These are phyloP conservation scores for Hyphopichia buzzinii DNA, from an alignment of 1,139 yeast genomes.

Conservation along the genomic window DNA sequence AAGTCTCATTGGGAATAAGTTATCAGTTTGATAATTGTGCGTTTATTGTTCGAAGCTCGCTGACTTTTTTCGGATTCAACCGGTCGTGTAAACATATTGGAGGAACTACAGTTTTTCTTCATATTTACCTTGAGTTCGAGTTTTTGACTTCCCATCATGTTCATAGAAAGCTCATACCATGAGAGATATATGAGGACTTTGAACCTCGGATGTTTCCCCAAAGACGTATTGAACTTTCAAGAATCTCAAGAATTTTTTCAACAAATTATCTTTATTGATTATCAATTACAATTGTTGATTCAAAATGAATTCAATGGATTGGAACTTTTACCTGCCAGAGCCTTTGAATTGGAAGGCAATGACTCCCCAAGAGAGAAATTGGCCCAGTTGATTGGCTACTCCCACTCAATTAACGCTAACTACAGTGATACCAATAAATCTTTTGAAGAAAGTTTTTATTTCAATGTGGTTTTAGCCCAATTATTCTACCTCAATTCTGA, in stretches of 20 bases:
- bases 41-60: too few relatives aligned
- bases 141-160: conserved; percentile 17
- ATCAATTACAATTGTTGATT: conserved; percentile 36
- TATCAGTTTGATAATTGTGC: too few relatives aligned
- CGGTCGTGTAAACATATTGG: too few relatives aligned
- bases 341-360: conserved; percentile 16
- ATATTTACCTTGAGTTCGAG: too few relatives aligned
- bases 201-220: conserved; percentile 41
- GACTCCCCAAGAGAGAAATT: conserved; percentile 23
- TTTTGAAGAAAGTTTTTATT: conserved; percentile 34
- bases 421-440: conserved; percentile 23
- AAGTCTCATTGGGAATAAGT: too few relatives aligned
- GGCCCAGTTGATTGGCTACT: conserved; percentile 27
- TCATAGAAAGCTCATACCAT: conserved; percentile 22
- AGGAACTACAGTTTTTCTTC: too few relatives aligned
- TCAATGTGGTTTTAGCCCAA: conserved; percentile 34
- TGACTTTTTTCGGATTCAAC: too few relatives aligned
- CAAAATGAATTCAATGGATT: conserved; percentile 31
- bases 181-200: conserved; percentile 26
- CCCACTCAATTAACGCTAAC: conserved; percentile 27
- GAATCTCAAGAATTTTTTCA: conserved; percentile 36
- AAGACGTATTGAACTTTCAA: conserved; percentile 30
- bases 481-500: conserved; percentile 32
- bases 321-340: conserved; percentile 22
- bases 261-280: conserved; percentile 39